Conservation (phyloP, 73 alveolate genomes). For the Paramecium sexaurelia region DNA sequence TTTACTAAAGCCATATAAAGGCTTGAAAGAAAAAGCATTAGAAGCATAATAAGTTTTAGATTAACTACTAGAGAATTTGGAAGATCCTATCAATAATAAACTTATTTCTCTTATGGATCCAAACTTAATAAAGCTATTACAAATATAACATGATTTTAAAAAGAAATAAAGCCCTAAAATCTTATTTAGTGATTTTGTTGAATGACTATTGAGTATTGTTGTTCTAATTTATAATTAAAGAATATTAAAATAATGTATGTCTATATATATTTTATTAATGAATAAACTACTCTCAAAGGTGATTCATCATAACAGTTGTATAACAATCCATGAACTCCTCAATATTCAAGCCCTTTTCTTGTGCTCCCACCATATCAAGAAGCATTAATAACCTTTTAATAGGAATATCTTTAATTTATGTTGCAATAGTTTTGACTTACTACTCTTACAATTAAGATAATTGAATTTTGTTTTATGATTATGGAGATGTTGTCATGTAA, state of each 20-base stretch:
- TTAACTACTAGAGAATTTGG: background rate
- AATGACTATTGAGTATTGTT: background rate
- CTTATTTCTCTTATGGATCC: constrained; percentile 16
- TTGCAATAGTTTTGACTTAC: background rate
- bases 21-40: background rate
- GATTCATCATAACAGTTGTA: background rate
- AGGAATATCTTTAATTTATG: constrained; percentile 27
- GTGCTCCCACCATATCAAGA: constrained; percentile 57
- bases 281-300: constrained; percentile 83
- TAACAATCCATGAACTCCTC: constrained; percentile 39
- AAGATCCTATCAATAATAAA: background rate
- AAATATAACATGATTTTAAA: background rate
- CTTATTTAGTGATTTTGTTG: background rate
- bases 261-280: constrained; percentile 17
- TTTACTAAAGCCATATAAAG: background rate
- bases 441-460: background rate
- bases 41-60: constrained; percentile 32
- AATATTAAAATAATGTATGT: background rate
- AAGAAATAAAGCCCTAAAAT: background rate
- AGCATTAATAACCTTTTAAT: constrained; percentile 56
- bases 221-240: background rate
- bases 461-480: background rate
- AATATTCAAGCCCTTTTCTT: constrained; percentile 28
- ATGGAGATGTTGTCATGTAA: background rate
- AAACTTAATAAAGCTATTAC: background rate